These are phyloP conservation scores for Glonium stellatum DNA, from an alignment of 495 filamentous ascomycete species.

Conservation along the genomic window DNA sequence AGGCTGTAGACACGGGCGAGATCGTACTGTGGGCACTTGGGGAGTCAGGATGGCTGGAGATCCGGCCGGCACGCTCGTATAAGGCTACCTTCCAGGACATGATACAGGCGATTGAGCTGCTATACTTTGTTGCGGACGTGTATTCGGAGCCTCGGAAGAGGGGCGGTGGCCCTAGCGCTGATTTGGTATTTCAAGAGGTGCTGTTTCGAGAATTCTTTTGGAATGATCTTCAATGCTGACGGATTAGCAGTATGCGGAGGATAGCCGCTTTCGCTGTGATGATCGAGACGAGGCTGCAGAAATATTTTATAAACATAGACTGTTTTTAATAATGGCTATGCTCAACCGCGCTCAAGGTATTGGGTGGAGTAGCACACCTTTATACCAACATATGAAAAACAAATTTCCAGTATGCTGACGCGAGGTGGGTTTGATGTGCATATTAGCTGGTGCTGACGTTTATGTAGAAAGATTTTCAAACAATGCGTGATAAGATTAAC, in stretches of 20 bases:
- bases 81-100: constrained; percentile 56
- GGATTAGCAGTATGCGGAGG: constrained; percentile 23
- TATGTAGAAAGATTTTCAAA: not conserved
- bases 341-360: constrained; percentile 48
- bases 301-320: constrained; percentile 47
- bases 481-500: not conserved
- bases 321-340: constrained; percentile 54
- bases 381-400: constrained; percentile 47
- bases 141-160: constrained; percentile 25
- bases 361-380: constrained; percentile 48
- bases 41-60: constrained; percentile 70
- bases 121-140: constrained; percentile 61
- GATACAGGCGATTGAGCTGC: constrained; percentile 59
- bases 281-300: constrained; percentile 44
- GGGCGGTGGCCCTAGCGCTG: constrained; percentile 23
- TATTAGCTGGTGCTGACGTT: not conserved
- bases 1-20: constrained; percentile 48
- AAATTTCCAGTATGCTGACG: constrained; percentile 40
- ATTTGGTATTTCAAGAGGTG: constrained; percentile 32
- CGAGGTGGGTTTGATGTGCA: not conserved
- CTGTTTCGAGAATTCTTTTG: not conserved
- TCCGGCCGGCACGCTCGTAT: constrained; percentile 57
- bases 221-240: constrained; percentile 4
- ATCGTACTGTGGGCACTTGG: constrained; percentile 70
- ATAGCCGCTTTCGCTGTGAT: constrained; percentile 18